Conservation (phyloP, 352 stramenopile species). For the Globisporangium carolinianum region DNA sequence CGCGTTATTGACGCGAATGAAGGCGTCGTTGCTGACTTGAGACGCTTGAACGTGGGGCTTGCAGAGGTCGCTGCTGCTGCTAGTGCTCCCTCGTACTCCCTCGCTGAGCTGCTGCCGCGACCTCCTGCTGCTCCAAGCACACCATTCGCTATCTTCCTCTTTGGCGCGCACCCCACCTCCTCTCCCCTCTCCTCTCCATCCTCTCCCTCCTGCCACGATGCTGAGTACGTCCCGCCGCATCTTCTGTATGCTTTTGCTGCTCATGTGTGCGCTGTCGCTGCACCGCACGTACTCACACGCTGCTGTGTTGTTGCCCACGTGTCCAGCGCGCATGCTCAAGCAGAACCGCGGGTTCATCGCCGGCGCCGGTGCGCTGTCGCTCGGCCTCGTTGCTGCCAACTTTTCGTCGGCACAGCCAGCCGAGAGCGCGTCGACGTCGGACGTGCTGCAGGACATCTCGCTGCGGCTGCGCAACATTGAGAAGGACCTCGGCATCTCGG, state of each 20-base stretch:
- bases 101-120: too few species aligned
- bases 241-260: background rate
- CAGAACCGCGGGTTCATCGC: slow-evolving; percentile 50
- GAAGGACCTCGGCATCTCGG: slow-evolving; percentile 45
- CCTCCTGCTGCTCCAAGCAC: background rate
- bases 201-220: slow-evolving; percentile 12
- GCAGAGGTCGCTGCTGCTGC: background rate
- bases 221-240: slow-evolving; percentile 19
- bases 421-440: slow-evolving; percentile 49
- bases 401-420: slow-evolving; percentile 25
- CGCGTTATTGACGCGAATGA: too few species aligned
- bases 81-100: too few species aligned
- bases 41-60: background rate
- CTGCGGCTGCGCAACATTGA: slow-evolving; percentile 56
- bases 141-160: slow-evolving; percentile 20
- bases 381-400: slow-evolving; percentile 45
- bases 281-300: background rate
- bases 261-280: background rate
- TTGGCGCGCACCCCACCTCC: slow-evolving; percentile 1
- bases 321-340: slow-evolving; percentile 42
- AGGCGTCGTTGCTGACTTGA: background rate
- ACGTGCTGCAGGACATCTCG: slow-evolving; percentile 61
- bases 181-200: background rate
- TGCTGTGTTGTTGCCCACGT: background rate
- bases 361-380: slow-evolving; percentile 43